These are phyloP conservation scores for Monilinia fructicola DNA, from an alignment of 2,329 filamentous ascomycete species.

Conservation along the genomic window DNA sequence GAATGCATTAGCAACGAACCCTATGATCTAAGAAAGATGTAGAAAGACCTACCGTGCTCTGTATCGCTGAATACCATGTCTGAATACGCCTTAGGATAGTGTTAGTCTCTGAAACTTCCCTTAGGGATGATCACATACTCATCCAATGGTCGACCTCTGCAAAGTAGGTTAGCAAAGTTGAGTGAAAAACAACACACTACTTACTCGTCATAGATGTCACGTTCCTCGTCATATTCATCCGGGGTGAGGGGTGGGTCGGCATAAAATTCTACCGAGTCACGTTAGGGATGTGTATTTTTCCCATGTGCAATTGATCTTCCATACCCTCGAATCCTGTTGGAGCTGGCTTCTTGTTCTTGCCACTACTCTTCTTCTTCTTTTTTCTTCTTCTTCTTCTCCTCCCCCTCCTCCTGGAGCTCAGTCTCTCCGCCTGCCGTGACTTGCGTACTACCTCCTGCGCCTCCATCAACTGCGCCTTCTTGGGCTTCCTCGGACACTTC, in stretches of 20 bases:
- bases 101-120: conserved; percentile 25
- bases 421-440: conserved; percentile 26
- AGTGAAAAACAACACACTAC: conserved; percentile 35
- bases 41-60: conserved; percentile 46
- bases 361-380: conserved; percentile 45
- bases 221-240: conserved; percentile 63
- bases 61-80: conserved; percentile 80
- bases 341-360: conserved; percentile 37
- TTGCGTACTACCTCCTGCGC: conserved; percentile 11
- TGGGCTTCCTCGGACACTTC: conserved; percentile 1
- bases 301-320: neutral
- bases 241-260: conserved; percentile 77
- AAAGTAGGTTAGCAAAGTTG: conserved; percentile 30
- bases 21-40: neutral
- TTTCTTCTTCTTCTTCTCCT: conserved; percentile 45
- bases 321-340: conserved; percentile 70
- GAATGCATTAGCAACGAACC: neutral
- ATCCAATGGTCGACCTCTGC: conserved; percentile 53
- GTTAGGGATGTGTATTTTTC: conserved; percentile 25
- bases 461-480: conserved; percentile 10
- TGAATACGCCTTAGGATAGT: conserved; percentile 64
- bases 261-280: conserved; percentile 58
- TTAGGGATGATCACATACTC: conserved; percentile 49
- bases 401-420: conserved; percentile 43
- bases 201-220: conserved; percentile 65